phyloP scores from a whole-genome alignment of 768 basidiomycete genomes.

The Leccinellum albellum region DNA sequence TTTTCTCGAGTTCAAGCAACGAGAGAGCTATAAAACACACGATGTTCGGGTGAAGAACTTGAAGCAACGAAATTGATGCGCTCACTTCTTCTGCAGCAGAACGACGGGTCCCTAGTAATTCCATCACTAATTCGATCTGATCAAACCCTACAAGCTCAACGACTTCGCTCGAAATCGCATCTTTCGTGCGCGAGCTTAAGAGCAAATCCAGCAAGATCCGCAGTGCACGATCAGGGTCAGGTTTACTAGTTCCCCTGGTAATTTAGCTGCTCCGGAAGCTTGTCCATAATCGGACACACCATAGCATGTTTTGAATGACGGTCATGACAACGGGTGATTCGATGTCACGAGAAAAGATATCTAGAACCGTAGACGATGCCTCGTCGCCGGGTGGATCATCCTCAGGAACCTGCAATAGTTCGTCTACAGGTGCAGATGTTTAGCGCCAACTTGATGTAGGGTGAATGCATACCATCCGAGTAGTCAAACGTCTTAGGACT shows the following conservation, averaged over 20 bases:
- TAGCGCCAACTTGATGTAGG: not conserved
- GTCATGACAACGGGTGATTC: not conserved
- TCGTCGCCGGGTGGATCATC: conserved; percentile 14
- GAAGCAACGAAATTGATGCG: not conserved
- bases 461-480: conserved; percentile 14
- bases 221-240: conserved; percentile 4
- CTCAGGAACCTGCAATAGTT: conserved; percentile 2
- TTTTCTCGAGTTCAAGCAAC: not conserved
- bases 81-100: conserved; percentile 49
- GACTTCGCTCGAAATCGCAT: conserved; percentile 74
- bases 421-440: conserved; percentile 16
- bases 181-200: conserved; percentile 49
- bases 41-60: not conserved
- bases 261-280: not conserved
- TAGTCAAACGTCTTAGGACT: conserved; percentile 14
- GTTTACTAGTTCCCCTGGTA: conserved; percentile 12
- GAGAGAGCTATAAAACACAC: conserved; percentile 14
- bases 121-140: conserved; percentile 71
- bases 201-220: conserved; percentile 37
- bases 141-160: conserved; percentile 83
- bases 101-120: conserved; percentile 59
- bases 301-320: conserved; percentile 11
- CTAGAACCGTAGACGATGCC: conserved; percentile 32
- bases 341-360: conserved; percentile 20
- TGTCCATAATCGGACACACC: conserved; percentile 10